Conservation (phyloP, 164 flowering plant species). For the Pachysandra terminalis region DNA sequence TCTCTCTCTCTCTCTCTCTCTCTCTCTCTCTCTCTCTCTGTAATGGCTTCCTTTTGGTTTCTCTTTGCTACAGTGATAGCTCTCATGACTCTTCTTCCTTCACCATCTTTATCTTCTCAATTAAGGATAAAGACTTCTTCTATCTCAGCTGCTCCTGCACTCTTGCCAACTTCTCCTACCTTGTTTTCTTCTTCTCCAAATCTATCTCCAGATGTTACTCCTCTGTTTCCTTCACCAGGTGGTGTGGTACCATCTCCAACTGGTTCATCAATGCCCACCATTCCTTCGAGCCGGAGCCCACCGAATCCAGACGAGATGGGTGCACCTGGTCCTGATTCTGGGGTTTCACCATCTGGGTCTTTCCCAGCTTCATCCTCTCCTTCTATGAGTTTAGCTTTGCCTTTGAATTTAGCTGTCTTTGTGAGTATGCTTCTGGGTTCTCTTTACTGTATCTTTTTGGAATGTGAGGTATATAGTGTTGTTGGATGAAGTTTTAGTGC, state of each 20-base stretch:
- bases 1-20: background rate
- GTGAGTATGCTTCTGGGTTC: constrained; percentile 4
- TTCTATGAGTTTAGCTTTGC: constrained; percentile 3
- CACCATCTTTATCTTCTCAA: constrained; percentile 19
- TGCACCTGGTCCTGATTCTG: constrained; percentile 30
- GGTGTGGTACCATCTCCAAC: constrained; percentile 28
- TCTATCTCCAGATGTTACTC: constrained; percentile 52
- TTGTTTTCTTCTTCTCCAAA: constrained; percentile 25
- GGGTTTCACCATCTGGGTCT: constrained; percentile 33
- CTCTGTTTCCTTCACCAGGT: constrained; percentile 47
- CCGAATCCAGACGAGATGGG: constrained; percentile 42
- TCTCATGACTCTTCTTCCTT: constrained; percentile 18
- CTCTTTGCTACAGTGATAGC: constrained; percentile 20
- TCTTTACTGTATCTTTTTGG: constrained; percentile 15
- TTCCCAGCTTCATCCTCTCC: constrained; percentile 22
- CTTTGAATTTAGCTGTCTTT: constrained; percentile 7
- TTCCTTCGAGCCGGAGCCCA: constrained; percentile 51
- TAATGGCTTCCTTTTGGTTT: constrained; percentile 39
- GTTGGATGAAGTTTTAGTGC: background rate
- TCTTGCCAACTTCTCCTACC: constrained; percentile 25
- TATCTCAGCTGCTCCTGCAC: constrained; percentile 37
- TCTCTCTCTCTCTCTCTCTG: constrained; percentile 9
- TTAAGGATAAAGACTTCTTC: constrained; percentile 15
- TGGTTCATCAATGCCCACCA: constrained; percentile 31
- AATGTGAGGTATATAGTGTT: background rate